Conservation (phyloP, 345 rosid genomes). For the Eucalyptus tenuipes region DNA sequence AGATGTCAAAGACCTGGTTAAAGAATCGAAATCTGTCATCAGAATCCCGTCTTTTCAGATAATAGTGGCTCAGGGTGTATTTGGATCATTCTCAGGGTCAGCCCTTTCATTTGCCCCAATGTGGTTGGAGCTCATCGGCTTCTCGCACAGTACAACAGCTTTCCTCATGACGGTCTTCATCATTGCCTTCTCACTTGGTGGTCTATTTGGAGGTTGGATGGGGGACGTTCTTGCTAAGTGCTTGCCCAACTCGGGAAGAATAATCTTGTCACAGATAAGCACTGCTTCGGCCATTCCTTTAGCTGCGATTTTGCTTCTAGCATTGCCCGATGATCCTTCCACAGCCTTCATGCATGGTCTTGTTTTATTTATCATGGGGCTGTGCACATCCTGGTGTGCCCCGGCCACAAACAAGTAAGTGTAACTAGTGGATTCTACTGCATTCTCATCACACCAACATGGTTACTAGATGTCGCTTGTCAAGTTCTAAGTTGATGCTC, state of each 20-base stretch:
- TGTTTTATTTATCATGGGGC: slow-evolving; percentile 43
- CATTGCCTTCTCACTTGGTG: slow-evolving; percentile 56
- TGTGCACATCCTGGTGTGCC: slow-evolving; percentile 73
- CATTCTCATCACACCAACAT: neutral
- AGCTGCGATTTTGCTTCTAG: slow-evolving; percentile 64
- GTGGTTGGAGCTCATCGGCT: slow-evolving; percentile 89
- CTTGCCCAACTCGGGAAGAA: slow-evolving; percentile 67
- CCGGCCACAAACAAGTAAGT: slow-evolving; percentile 83
- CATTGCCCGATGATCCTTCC: slow-evolving; percentile 71
- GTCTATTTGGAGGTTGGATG: slow-evolving; percentile 74
- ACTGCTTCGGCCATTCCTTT: slow-evolving; percentile 77
- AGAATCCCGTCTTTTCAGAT: slow-evolving; percentile 68
- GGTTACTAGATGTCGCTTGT: neutral
- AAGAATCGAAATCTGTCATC: slow-evolving; percentile 44
- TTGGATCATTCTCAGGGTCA: slow-evolving; percentile 82
- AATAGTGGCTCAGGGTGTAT: slow-evolving; percentile 77
- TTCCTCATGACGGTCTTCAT: slow-evolving; percentile 43
- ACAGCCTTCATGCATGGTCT: slow-evolving; percentile 41
- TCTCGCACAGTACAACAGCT: slow-evolving; percentile 59
- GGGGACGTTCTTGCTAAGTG: slow-evolving; percentile 56
- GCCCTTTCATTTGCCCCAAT: slow-evolving; percentile 76
- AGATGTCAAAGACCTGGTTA: slow-evolving; percentile 40
- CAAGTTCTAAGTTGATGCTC: neutral
- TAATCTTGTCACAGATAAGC: slow-evolving; percentile 75
- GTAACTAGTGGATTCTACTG: neutral